Evolutionary conservation across 108 stramenopile genomes (phyloP).

Genomic region (Skeletonema potamos): DNA sequence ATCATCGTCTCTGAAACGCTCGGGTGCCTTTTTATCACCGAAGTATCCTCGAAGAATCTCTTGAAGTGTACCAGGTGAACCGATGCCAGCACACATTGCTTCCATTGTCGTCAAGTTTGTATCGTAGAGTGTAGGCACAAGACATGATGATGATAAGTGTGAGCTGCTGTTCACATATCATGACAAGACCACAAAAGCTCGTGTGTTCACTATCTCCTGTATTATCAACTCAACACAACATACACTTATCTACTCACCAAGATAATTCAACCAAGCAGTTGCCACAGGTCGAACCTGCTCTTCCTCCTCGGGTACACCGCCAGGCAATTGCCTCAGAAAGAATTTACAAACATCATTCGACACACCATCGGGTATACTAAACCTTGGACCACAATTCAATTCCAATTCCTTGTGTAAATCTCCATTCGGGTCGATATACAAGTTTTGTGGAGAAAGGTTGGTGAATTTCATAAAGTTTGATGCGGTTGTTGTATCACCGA

Average conservation of each 20-base stretch:
- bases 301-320: conserved; percentile 23
- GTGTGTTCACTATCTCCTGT: not conserved
- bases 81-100: conserved; percentile 82
- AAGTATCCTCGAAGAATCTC: conserved; percentile 73
- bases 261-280: conserved; percentile 69
- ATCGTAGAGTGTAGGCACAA: not conserved
- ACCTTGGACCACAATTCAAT: conserved; percentile 52
- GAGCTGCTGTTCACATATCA: not conserved
- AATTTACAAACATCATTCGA: conserved; percentile 28
- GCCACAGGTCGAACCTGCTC: conserved; percentile 28
- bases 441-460: conserved; percentile 25
- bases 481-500: conserved; percentile 43
- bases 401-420: conserved; percentile 41
- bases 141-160: not conserved
- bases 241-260: conserved; percentile 10
- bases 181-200: not conserved
- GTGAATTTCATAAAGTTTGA: conserved; percentile 43
- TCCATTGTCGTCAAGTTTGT: not conserved
- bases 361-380: conserved; percentile 43
- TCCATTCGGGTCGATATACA: conserved; percentile 48
- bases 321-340: conserved; percentile 23
- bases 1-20: conserved; percentile 56
- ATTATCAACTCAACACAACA: not conserved
- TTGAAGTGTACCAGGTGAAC: conserved; percentile 58
- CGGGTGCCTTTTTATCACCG: conserved; percentile 67